Conservation (phyloP, 331 rosid species). For the Rhamnella rubrinervis region DNA sequence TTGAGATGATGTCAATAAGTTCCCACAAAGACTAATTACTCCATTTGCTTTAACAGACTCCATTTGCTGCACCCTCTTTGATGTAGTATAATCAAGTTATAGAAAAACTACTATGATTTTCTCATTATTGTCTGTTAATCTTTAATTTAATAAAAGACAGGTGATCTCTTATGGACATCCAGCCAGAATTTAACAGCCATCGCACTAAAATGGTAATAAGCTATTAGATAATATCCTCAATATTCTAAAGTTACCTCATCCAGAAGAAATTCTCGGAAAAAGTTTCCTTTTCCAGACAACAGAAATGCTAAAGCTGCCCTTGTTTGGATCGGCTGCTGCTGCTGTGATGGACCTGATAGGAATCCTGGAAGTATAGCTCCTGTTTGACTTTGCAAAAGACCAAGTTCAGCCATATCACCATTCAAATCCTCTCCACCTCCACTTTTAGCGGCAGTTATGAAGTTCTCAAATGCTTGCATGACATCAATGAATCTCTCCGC, state of each 20-base stretch:
- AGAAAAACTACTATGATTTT: not conserved
- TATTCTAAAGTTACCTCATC: conserved; percentile 61
- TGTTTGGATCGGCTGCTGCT: conserved; percentile 71
- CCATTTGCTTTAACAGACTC: not conserved
- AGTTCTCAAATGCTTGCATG: conserved; percentile 98
- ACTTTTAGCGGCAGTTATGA: conserved; percentile 98
- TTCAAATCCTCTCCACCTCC: conserved; percentile 88
- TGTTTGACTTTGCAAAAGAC: conserved; percentile 48
- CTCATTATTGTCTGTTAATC: no score
- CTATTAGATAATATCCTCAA: not conserved
- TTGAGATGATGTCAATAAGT: not conserved
- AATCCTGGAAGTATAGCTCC: conserved; percentile 49
- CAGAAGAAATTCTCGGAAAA: conserved; percentile 93
- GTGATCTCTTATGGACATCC: no score
- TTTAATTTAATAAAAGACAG: no score
- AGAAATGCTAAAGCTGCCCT: conserved; percentile 90
- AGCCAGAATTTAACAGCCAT: not conserved
- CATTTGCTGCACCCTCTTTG: not conserved
- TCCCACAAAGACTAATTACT: no score
- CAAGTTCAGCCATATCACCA: conserved; percentile 93
- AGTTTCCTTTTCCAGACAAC: conserved; percentile 84
- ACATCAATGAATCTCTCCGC: conserved; percentile 99
- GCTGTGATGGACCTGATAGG: conserved; percentile 39
- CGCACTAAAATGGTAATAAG: conserved; percentile 7
- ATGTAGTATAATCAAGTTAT: not conserved